These are phyloP conservation scores for Toxicodendron radicans DNA, from an alignment of 345 rosid genomes.

Conservation along the genomic window DNA sequence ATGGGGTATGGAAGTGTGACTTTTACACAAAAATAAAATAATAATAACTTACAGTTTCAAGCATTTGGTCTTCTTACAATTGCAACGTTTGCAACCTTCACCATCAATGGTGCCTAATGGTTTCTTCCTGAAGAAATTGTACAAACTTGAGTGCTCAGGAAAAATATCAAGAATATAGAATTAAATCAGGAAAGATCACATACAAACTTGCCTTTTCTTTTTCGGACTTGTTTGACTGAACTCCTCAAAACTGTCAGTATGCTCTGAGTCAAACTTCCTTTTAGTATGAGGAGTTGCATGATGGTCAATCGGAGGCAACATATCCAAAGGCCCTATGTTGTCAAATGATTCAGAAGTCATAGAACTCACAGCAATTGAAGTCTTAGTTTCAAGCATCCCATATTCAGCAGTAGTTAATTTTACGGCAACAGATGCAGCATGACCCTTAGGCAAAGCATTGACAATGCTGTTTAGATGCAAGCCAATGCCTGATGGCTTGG, in stretches of 20 bases:
- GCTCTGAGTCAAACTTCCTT: slow-evolving; percentile 35
- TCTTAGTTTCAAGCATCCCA: slow-evolving; percentile 26
- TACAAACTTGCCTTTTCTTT: slow-evolving; percentile 43
- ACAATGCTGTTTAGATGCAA: slow-evolving; percentile 59
- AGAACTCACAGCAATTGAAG: slow-evolving; percentile 22
- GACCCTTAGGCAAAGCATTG: slow-evolving; percentile 27
- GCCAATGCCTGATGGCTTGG: slow-evolving; percentile 56
- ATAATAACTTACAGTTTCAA: slow-evolving; percentile 55
- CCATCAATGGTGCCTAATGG: slow-evolving; percentile 24
- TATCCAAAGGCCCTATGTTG: slow-evolving; percentile 24
- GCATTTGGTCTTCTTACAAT: slow-evolving; percentile 59
- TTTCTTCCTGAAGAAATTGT: slow-evolving; percentile 42
- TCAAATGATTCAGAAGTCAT: slow-evolving; percentile 29
- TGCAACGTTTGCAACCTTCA: slow-evolving; percentile 63
- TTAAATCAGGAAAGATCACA: slow-evolving; percentile 11
- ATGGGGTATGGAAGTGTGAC: neutral
- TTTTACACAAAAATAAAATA: slow-evolving; percentile 5
- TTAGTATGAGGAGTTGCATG: slow-evolving; percentile 31
- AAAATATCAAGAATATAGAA: slow-evolving; percentile 7
- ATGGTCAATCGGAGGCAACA: slow-evolving; percentile 20
- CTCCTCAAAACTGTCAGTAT: slow-evolving; percentile 36
- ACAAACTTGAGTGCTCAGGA: neutral
- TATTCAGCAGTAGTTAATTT: slow-evolving; percentile 22
- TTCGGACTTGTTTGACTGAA: slow-evolving; percentile 39
- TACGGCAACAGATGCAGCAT: slow-evolving; percentile 21